Evolutionary conservation across 2,329 filamentous ascomycete genomes (phyloP).

Genomic region (Elsinoe perseae): DNA sequence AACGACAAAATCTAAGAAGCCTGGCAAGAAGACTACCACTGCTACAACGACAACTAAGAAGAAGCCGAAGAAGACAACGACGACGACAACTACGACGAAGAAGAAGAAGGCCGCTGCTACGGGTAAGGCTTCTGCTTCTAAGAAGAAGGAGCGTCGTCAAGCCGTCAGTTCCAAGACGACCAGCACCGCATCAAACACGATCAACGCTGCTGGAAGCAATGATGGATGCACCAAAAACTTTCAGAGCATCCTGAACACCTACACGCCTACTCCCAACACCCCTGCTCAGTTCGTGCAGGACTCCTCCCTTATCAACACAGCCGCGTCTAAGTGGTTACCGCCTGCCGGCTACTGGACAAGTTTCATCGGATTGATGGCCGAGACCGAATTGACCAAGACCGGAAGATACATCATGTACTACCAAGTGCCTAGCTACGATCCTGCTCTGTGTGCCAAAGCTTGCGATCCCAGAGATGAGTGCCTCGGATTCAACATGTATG

Average conservation of each 20-base stretch:
- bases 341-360: slow-evolving; percentile 19
- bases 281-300: slow-evolving; percentile 17
- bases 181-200: background rate
- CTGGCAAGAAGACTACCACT: background rate
- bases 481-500: slow-evolving; percentile 21
- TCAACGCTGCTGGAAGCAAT: background rate
- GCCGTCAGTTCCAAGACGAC: background rate
- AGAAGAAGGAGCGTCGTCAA: background rate
- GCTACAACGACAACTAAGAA: background rate
- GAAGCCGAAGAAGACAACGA: slow-evolving; percentile 4
- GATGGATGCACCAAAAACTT: slow-evolving; percentile 9
- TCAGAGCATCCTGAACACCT: slow-evolving; percentile 14
- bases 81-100: slow-evolving; percentile 1
- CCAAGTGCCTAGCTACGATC: slow-evolving; percentile 17
- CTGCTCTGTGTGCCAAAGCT: slow-evolving; percentile 17
- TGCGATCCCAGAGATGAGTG: slow-evolving; percentile 20
- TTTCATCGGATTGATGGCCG: slow-evolving; percentile 8
- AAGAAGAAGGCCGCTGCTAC: slow-evolving; percentile 10
- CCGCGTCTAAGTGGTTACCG: slow-evolving; percentile 16
- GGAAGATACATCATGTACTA: slow-evolving; percentile 18
- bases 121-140: background rate
- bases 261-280: slow-evolving; percentile 15
- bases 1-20: background rate
- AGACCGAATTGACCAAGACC: background rate
- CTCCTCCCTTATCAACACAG: slow-evolving; percentile 3